Evolutionary conservation across 129 eudicot species (phyloP), one percentile per base, ranked within the genome.

Genomic region (Helichrysum umbraculigerum): DNA sequence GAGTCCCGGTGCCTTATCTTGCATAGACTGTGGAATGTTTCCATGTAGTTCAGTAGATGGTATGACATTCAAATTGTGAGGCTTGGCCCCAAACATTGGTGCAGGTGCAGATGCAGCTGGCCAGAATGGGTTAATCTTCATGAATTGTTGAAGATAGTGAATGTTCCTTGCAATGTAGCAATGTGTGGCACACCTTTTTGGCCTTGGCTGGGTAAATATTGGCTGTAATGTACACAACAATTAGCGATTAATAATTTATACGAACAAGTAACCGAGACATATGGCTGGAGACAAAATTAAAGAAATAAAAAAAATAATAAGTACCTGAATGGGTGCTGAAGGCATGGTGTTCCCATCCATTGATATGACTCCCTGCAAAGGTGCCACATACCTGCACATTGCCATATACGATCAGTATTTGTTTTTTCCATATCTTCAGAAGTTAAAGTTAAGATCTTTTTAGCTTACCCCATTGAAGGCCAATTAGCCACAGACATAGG

Each of bases 161-260:
- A 95, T 89, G 67, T 90, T 89, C 81, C 87, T 76, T 20, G 99
- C 99, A 77, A 95, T 86, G 84, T 91, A 85, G 84, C 96, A 89
- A 85, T 95, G 97, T 20, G 99, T 91, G 1, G 96, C 99, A 82
- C 99, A 91, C 39, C 95, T 83, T 85, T 89, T 91, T 5, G 96
- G 96, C 77, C 96, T 80, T 14, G 99, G 97, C n/a, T 89, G 96
- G n/a, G 95, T 70, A 63, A 95, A 91, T 42, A 86, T 68, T 12
- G 97, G 97, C 97, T 88, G 92, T 54, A 76, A 17, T 39, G 73
- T 47, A 33, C 7, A 44, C 73, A 68, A 1, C 66, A 70, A 44
- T 17, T 41, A 29, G 34, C 15, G 22, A 67, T 44, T 19, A 79
- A 56, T 25, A 17, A 44, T 19, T 22, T 21, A 32, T 21, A 22